Percentiles rank a stretch among this genome's conserved stretches.
phyloP scores from a whole-genome alignment of 163 green algal species.

The Picocystis sp. region DNA sequence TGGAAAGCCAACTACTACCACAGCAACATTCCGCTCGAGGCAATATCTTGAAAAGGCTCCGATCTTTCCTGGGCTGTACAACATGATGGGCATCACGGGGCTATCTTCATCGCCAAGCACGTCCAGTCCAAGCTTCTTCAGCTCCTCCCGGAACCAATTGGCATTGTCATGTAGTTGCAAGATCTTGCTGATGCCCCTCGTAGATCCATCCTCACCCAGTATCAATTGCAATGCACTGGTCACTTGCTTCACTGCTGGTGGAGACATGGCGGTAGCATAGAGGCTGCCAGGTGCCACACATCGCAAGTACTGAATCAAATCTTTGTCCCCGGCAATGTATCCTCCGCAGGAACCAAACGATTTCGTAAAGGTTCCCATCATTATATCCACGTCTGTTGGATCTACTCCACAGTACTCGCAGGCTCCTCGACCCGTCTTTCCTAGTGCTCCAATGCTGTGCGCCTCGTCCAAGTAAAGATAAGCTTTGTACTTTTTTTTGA shows the following conservation, averaged over 20 bases:
- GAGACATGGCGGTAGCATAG: constrained; percentile 72
- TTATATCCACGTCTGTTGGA: constrained; percentile 77
- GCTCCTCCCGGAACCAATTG: constrained; percentile 69
- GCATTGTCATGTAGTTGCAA: constrained; percentile 61
- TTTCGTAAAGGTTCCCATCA: constrained; percentile 97
- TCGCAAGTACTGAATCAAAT: constrained; percentile 57
- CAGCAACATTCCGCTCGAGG: constrained; percentile 45
- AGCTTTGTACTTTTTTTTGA: constrained; percentile 41
- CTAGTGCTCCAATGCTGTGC: constrained; percentile 84
- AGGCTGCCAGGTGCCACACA: constrained; percentile 51
- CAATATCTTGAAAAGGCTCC: constrained; percentile 48
- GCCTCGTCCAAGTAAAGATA: constrained; percentile 98
- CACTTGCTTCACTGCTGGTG: constrained; percentile 57
- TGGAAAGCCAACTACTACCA: constrained; percentile 93
- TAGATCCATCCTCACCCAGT: constrained; percentile 56
- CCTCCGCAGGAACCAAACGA: constrained; percentile 84
- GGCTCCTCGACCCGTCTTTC: constrained; percentile 48
- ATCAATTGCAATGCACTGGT: constrained; percentile 45
- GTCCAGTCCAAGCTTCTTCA: constrained; percentile 67
- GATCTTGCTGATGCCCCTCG: constrained; percentile 56
- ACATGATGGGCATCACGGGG: constrained; percentile 95
- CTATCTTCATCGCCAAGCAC: constrained; percentile 87
- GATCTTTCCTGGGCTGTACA: constrained; percentile 82
- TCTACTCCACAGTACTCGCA: constrained; percentile 84
- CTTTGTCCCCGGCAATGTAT: constrained; percentile 58